Base-by-base conservation (phyloP, 331 rosid genomes). In the Acacia pycnantha region DNA sequence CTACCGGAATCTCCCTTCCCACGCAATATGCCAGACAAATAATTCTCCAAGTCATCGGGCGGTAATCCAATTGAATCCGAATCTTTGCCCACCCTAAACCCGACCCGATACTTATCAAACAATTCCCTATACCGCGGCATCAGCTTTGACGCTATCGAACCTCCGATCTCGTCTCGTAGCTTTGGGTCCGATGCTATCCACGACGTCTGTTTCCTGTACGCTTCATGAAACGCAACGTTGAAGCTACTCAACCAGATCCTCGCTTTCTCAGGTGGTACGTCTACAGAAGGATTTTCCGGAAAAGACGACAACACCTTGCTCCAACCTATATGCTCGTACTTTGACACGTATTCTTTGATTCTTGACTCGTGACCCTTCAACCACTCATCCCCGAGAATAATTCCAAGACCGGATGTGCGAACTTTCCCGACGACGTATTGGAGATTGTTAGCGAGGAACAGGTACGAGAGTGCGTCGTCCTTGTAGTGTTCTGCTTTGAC, bases 391-490 rank as follows among this genome's bases (percentile, higher is more conserved):
- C 96, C 96, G 1, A 95, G 89, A 4, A 89, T 73, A 78, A 78
- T 53, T 40, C 86, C 86, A 62, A 95, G 77, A 47, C 85, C 90
- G 2, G 98, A 89, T 37, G 46, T 79, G 16, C 88, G 88, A 4
- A 87, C 97, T 78, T 91, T 93, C 0, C 0, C 79, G 56, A 95
- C 90, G 75, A 93, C 81, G 88, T 93, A 95, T 16, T 91, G 95
- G 77, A 89, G 91, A 78, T 95, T 95, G 70, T 95, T 93, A 3
- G 98, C 93, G 7, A 95, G 85, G 80, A 95, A 95, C 29, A 95
- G 40, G 79, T 93, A 95, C 1, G 97, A 92, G 14, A 93, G 90
- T 0, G 92, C 92, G 33, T 90, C 94, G 85, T 93, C 93, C 15
- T 90, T 91, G 89, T 90, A 88, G 7, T 85, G 77, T 77, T 83